phyloP scores from a whole-genome alignment of 345 rosid species.

The Murraya paniculata region DNA sequence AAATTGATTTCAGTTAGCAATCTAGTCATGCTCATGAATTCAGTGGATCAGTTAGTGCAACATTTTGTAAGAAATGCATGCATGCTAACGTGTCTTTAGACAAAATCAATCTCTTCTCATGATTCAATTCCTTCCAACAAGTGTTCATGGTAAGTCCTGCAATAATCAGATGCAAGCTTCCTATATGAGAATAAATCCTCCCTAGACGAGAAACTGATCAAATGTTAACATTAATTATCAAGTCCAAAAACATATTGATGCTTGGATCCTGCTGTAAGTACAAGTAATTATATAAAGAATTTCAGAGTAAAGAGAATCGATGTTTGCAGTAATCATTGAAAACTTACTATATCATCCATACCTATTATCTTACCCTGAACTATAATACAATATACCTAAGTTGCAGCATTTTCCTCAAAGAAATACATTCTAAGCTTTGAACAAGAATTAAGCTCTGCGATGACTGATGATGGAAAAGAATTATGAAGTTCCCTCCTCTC shows the following conservation, averaged over 20 bases:
- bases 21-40: background rate
- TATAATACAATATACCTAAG: background rate
- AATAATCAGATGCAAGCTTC: conserved; percentile 1
- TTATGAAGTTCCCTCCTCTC: background rate
- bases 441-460: background rate
- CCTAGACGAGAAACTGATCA: background rate
- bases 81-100: background rate
- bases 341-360: background rate
- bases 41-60: background rate
- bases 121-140: background rate
- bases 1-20: conserved; percentile 7
- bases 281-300: background rate
- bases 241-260: background rate
- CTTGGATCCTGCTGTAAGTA: conserved; percentile 2
- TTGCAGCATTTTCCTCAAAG: background rate
- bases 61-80: background rate
- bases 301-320: background rate
- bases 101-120: background rate
- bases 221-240: background rate
- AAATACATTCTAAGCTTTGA: background rate
- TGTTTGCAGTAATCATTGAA: background rate
- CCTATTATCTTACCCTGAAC: background rate
- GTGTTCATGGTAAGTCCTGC: background rate
- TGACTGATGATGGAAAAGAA: background rate
- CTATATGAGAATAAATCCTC: conserved; percentile 11